Percentiles rank a stretch among this genome's conserved stretches.
Evolutionary conservation across 139 green algal species (phyloP).

Genomic region (Penium margaritaceum): DNA sequence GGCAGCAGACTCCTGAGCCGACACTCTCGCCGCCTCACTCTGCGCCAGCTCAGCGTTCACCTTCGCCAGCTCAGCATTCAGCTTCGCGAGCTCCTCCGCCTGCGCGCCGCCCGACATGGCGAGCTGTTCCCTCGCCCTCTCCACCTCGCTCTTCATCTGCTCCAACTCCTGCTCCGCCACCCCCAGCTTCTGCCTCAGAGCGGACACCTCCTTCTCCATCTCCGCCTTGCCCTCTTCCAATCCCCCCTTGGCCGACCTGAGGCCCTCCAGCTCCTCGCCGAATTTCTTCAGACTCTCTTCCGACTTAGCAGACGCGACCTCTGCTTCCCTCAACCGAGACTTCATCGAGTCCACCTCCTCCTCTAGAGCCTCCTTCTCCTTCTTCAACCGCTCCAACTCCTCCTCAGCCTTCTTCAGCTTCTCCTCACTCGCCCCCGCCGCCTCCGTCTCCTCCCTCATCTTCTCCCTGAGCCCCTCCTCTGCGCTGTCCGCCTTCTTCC

Average conservation of each 20-base stretch:
- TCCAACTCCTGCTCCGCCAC: background rate
- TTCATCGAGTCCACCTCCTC: background rate
- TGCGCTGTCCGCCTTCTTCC: background rate
- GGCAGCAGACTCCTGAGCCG: background rate
- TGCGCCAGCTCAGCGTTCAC: slow-evolving; percentile 8
- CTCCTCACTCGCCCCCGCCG: background rate
- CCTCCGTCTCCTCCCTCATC: background rate
- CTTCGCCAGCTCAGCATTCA: slow-evolving; percentile 13
- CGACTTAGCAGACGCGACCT: too few relatives aligned
- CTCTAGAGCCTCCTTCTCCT: slow-evolving; percentile 4
- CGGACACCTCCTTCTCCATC: background rate
- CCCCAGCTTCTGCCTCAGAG: background rate
- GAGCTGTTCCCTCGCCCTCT: slow-evolving; percentile 3
- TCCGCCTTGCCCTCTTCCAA: background rate
- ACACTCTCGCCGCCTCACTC: background rate
- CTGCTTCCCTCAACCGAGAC: too few relatives aligned
- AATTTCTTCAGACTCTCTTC: too few relatives aligned
- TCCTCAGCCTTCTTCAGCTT: background rate
- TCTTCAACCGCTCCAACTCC: background rate
- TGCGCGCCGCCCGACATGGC: background rate
- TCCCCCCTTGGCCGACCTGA: too few relatives aligned
- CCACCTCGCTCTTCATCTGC: background rate
- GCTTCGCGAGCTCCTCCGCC: slow-evolving; percentile 7
- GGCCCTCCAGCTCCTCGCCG: too few relatives aligned
- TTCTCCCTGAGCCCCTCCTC: background rate